A percentile compares a stretch with the other conserved stretches of the same genome.
These are phyloP conservation scores for Cephaloascus albidus DNA, from an alignment of 805 yeast species.

Conservation along the genomic window DNA sequence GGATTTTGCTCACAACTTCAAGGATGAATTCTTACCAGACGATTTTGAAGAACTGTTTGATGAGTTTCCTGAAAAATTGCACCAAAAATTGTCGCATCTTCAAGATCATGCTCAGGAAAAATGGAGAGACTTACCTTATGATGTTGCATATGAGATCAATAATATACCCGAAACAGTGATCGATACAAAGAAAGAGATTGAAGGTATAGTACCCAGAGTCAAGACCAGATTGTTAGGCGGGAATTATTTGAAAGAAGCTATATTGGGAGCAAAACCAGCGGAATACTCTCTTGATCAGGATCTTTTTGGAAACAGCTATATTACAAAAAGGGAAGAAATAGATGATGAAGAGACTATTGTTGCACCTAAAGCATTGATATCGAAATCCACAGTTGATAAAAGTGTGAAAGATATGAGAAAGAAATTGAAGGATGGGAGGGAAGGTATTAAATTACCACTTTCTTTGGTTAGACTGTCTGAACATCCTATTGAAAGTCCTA, in stretches of 20 bases:
- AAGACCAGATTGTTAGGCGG: neutral
- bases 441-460: constrained; percentile 11
- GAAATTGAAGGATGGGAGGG: constrained; percentile 2
- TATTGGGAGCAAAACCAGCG: neutral
- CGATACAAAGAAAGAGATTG: neutral
- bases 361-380: neutral
- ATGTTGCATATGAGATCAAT: neutral
- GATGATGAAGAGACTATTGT: neutral
- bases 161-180: neutral
- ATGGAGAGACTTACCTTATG: neutral
- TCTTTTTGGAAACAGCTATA: neutral
- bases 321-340: neutral
- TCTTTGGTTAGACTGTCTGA: constrained; percentile 10
- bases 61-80: neutral
- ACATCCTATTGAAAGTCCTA: constrained; percentile 6
- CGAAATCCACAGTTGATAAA: neutral
- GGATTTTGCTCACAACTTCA: neutral
- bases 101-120: neutral
- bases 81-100: neutral
- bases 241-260: neutral
- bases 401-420: neutral
- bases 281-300: neutral
- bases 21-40: neutral
- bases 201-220: neutral
- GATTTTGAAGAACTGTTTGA: neutral